Conservation (phyloP, 306 rosid genomes). For the Prosopis cineraria region DNA sequence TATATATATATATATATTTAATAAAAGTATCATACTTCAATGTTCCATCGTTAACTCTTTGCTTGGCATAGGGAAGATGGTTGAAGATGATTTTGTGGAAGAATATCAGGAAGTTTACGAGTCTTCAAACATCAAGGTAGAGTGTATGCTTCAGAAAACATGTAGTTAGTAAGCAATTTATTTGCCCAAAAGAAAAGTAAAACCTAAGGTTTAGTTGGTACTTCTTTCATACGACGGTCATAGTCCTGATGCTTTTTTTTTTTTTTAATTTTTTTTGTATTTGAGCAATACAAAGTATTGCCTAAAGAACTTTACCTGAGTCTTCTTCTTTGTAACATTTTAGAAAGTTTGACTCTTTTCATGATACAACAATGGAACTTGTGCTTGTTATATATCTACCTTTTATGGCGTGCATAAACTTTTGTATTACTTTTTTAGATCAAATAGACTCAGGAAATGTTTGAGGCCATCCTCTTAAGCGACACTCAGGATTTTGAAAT, state of each 20-base stretch:
- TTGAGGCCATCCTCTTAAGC: background rate
- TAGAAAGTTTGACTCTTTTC: background rate
- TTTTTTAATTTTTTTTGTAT: too few relatives aligned
- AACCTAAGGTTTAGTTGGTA: background rate
- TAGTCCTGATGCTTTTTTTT: background rate
- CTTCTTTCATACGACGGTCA: background rate
- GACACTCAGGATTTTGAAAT: background rate
- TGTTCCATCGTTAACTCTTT: background rate
- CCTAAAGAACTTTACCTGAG: background rate
- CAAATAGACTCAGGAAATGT: background rate
- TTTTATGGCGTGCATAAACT: background rate
- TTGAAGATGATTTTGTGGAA: constrained; percentile 39
- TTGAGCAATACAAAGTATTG: background rate
- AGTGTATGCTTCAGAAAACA: background rate
- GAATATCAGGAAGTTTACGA: constrained; percentile 25
- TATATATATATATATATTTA: background rate
- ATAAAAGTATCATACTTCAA: background rate
- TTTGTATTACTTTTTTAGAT: background rate
- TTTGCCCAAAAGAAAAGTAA: background rate
- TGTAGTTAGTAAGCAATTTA: background rate
- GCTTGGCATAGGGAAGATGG: constrained; percentile 47
- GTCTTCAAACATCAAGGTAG: constrained; percentile 50
- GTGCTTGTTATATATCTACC: background rate
- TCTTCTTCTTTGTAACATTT: background rate
- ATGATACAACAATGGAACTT: background rate